phyloP scores from a whole-genome alignment of 2,329 filamentous ascomycete species.

The Penicillium sclerotiorum region DNA sequence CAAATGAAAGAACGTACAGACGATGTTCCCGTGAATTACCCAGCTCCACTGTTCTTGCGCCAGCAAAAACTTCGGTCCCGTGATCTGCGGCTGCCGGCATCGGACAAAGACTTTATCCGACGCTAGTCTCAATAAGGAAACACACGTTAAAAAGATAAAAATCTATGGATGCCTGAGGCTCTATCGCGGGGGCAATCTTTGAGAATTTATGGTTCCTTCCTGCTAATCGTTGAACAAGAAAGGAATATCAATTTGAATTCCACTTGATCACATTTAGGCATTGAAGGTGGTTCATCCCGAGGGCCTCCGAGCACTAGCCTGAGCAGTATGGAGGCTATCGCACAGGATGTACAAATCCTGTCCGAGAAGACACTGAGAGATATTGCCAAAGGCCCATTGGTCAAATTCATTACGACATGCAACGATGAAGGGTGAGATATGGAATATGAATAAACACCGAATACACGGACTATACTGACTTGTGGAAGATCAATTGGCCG shows the following conservation, averaged over 20 bases:
- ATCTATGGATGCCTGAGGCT: slow-evolving; percentile 25
- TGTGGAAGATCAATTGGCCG: slow-evolving; percentile 32
- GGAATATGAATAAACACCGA: neutral
- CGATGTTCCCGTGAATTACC: slow-evolving; percentile 25
- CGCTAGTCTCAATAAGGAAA: slow-evolving; percentile 27
- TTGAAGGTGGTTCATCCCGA: slow-evolving; percentile 25
- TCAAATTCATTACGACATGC: slow-evolving; percentile 34
- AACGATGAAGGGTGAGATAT: slow-evolving; percentile 36
- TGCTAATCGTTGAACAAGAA: slow-evolving; percentile 3
- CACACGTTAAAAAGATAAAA: slow-evolving; percentile 21
- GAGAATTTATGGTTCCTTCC: slow-evolving; percentile 2
- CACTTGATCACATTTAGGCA: slow-evolving; percentile 16
- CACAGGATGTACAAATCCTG: slow-evolving; percentile 38
- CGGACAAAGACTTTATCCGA: slow-evolving; percentile 23
- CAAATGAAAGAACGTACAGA: slow-evolving; percentile 25
- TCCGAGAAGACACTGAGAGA: slow-evolving; percentile 36
- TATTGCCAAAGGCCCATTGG: slow-evolving; percentile 40
- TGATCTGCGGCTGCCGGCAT: slow-evolving; percentile 29
- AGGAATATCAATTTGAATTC: slow-evolving; percentile 15
- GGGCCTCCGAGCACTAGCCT: slow-evolving; percentile 14
- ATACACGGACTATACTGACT: slow-evolving; percentile 8
- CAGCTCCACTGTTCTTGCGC: slow-evolving; percentile 27
- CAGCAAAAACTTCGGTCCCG: slow-evolving; percentile 46
- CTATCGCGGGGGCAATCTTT: slow-evolving; percentile 27
- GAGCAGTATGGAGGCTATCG: slow-evolving; percentile 35